Conservation (phyloP, 192 early-diverging fungal genomes). For the Anaeromyces robustus region DNA sequence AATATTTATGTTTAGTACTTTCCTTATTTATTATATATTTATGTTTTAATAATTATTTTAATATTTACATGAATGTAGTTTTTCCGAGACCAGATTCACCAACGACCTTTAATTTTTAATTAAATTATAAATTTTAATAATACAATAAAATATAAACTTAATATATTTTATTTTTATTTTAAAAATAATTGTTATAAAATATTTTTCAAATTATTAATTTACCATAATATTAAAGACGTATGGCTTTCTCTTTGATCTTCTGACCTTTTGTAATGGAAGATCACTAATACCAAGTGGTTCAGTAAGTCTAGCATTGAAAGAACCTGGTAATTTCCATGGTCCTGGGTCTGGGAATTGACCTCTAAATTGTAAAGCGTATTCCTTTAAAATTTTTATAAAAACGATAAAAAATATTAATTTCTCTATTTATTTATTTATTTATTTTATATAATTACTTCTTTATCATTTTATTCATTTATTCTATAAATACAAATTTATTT, state of each 20-base stretch:
- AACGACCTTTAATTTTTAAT: neutral
- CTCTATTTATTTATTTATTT: neutral
- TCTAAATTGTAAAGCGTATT: neutral
- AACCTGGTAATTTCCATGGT: slow-evolving; percentile 66
- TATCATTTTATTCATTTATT: no score
- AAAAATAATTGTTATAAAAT: no score
- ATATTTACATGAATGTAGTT: neutral
- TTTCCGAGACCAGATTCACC: neutral
- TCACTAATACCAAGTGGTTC: slow-evolving; percentile 53
- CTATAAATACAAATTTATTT: no score
- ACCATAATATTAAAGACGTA: slow-evolving; percentile 88
- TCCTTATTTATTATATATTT: no score
- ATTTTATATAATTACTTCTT: no score
- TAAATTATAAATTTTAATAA: no score
- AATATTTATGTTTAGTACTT: neutral
- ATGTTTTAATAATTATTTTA: neutral
- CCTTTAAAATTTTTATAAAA: neutral
- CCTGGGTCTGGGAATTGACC: slow-evolving; percentile 59
- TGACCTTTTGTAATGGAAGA: slow-evolving; percentile 50
- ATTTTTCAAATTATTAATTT: neutral
- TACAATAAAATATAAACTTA: no score
- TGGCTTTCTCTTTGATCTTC: slow-evolving; percentile 44
- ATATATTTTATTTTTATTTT: no score
- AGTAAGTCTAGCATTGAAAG: slow-evolving; percentile 28
- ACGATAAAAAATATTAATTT: neutral